phyloP scores from a whole-genome alignment of 2,329 filamentous ascomycete species.

The Fusarium sp. region DNA sequence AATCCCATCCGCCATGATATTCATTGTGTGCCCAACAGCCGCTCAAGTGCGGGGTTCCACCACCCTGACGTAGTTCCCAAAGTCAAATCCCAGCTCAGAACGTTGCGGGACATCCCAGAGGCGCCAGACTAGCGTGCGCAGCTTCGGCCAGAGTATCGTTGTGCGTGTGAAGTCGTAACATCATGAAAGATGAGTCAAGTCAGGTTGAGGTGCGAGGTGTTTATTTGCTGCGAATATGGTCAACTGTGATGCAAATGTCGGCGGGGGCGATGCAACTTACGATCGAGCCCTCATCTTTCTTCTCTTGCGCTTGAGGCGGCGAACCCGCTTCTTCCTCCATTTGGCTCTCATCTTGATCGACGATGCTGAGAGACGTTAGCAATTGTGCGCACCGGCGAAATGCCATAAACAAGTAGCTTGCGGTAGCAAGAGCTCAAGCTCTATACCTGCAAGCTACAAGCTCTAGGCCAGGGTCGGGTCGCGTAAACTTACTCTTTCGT shows the following conservation, averaged over 20 bases:
- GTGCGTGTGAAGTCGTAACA: constrained; percentile 52
- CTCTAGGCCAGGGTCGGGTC: constrained; percentile 19
- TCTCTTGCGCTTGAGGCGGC: constrained; percentile 99
- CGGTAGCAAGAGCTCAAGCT: constrained; percentile 24
- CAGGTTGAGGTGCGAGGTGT: constrained; percentile 71
- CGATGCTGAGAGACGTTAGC: constrained; percentile 47
- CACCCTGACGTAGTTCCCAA: constrained; percentile 46
- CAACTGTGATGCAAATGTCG: constrained; percentile 44
- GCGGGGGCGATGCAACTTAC: constrained; percentile 68
- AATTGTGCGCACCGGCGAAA: constrained; percentile 12
- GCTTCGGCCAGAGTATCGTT: constrained; percentile 46
- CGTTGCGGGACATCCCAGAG: constrained; percentile 37
- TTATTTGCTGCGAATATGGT: constrained; percentile 71
- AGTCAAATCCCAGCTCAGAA: constrained; percentile 45
- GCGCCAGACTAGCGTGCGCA: constrained; percentile 38
- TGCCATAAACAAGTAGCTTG: constrained; percentile 14
- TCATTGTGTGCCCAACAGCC: constrained; percentile 48
- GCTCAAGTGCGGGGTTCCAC: constrained; percentile 48
- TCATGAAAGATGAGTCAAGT: constrained; percentile 62
- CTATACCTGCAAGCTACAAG: constrained; percentile 23
- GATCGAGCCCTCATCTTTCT: constrained; percentile 99
- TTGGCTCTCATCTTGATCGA: constrained; percentile 86
- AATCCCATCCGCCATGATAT: constrained; percentile 47
- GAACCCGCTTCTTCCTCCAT: constrained; percentile 99
- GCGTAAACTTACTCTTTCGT: constrained; percentile 54